Evolutionary conservation across 192 early-diverging fungal genomes (phyloP), one percentile per base, ranked within the genome.

Genomic region (Coemansia sp.): DNA sequence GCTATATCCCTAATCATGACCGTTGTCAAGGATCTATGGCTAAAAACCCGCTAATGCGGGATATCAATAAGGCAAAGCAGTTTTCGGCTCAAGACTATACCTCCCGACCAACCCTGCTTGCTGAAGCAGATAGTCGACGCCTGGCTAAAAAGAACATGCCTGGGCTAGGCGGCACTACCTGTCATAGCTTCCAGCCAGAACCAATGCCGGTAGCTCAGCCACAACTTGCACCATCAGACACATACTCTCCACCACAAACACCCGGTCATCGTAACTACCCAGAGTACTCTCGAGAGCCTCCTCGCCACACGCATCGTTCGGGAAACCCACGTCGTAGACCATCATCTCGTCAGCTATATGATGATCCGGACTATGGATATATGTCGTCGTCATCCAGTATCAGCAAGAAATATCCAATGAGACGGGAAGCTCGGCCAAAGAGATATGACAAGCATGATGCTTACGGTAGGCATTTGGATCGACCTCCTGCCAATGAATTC

Each of bases 21-120:
- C 26, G 15, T 14, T 55, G 49, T 26, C 18, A 38, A 21, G 67
- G 73, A 6, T 62, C 73, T 1, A 38, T 77, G 20, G 20, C 59
- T 2, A 63, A 65, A 26, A 77, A 77, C 30, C 73, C 73, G 15
- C 63, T 77, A 26, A 77, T 77, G 73, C 67, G 73, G 50, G 73
- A 77, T 20, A 41, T 77, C 40, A 77, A 70, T 60, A 70, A 70
- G 49, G 53, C 57, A 36, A 77, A 77, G 44, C 56, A 59, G 55
- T 77, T 77, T 40, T 77, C 73, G 2, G 63, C 67, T 11, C 58
- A 53, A 37, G 73, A 77, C 42, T 77, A 77, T 49, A 59, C 20
- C 3, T 5, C 67, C 5, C 67, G 73, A 30, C 73, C 73, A 21
- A 77, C 73, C 13, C 57, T 77, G 14, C 63, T 77, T 6, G 73